Evolutionary conservation across 495 filamentous ascomycete genomes (phyloP).

Genomic region (Penicillium longicatenatum): DNA sequence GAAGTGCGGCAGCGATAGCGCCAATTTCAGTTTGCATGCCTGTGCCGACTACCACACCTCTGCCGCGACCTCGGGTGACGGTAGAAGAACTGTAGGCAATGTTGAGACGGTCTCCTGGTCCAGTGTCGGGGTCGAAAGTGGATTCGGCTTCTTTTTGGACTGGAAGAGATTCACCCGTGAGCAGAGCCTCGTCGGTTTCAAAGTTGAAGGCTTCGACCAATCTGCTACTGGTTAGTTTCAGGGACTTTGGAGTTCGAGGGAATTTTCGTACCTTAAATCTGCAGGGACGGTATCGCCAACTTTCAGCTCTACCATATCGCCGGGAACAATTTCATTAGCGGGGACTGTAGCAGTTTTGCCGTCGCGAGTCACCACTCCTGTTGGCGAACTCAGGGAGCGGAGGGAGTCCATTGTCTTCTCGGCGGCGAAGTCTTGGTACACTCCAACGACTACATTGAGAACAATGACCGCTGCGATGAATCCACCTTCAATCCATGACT

Average conservation of each 20-base stretch:
- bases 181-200: constrained; percentile 70
- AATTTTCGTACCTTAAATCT: constrained; percentile 49
- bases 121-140: constrained; percentile 49
- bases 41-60: constrained; percentile 69
- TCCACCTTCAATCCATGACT: constrained; percentile 71
- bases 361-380: constrained; percentile 58
- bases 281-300: constrained; percentile 85
- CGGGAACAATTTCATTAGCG: constrained; percentile 59
- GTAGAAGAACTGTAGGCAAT: constrained; percentile 73
- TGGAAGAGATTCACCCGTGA: constrained; percentile 78
- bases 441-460: constrained; percentile 69
- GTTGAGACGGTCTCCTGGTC: constrained; percentile 70
- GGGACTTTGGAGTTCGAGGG: not conserved
- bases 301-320: constrained; percentile 73
- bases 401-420: constrained; percentile 79
- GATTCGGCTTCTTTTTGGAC: constrained; percentile 59
- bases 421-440: constrained; percentile 70
- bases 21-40: constrained; percentile 76
- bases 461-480: constrained; percentile 66
- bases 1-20: constrained; percentile 65
- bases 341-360: constrained; percentile 54
- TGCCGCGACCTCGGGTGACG: constrained; percentile 68
- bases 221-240: constrained; percentile 23
- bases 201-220: constrained; percentile 71
- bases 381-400: constrained; percentile 62